phyloP scores from a whole-genome alignment of 23 red algal species.

The Chondrus crispus region DNA sequence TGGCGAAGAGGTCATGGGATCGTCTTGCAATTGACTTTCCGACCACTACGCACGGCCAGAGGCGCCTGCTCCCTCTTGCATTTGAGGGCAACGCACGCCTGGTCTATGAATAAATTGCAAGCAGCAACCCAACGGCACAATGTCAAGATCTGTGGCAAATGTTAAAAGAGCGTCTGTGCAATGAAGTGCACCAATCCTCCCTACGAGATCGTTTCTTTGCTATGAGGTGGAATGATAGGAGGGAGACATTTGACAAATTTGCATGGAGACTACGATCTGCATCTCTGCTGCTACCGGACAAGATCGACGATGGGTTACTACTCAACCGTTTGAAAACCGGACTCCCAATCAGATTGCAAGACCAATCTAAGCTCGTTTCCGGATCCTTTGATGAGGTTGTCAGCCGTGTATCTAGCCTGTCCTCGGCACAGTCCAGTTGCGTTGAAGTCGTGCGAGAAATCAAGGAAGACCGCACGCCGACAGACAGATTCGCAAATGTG shows the following conservation, averaged over 20 bases:
- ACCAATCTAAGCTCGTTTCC: neutral
- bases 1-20: neutral
- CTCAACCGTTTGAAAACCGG: neutral
- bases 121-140: neutral
- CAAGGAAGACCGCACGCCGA: too few species aligned
- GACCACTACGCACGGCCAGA: neutral
- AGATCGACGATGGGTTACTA: neutral
- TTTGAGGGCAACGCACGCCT: neutral
- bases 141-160: neutral
- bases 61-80: neutral
- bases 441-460: too few species aligned
- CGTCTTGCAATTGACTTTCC: neutral
- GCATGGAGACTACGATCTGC: neutral
- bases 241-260: neutral
- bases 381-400: conserved; percentile 1
- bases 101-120: neutral
- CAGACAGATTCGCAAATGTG: neutral
- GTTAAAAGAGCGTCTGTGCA: neutral
- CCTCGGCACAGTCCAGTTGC: too few species aligned
- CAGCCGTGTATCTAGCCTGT: neutral
- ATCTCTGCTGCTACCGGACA: neutral
- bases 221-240: neutral
- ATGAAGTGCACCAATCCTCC: neutral
- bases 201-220: neutral
- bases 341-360: neutral